Evolutionary conservation across 768 basidiomycete genomes (phyloP).

Genomic region (Cystobasidium tubakii): DNA sequence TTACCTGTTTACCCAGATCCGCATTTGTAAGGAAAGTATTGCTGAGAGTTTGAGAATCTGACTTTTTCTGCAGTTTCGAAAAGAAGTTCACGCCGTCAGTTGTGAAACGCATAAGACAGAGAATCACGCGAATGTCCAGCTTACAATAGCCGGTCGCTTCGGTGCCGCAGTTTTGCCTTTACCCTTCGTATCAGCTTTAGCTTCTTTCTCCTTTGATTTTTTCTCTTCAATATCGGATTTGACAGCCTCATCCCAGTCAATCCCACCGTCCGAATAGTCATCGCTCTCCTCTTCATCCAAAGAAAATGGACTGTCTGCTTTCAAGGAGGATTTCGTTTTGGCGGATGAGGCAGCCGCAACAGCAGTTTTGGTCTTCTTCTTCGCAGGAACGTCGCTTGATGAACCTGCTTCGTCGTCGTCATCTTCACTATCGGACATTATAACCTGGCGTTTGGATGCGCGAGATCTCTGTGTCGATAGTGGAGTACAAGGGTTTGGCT

Average conservation of each 20-base stretch:
- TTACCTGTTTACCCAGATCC: slow-evolving; percentile 60
- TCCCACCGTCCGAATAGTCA: slow-evolving; percentile 7
- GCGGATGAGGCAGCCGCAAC: neutral
- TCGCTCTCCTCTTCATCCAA: slow-evolving; percentile 20
- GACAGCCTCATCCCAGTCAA: slow-evolving; percentile 29
- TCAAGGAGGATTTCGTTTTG: neutral
- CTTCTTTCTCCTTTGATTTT: neutral
- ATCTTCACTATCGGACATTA: slow-evolving; percentile 23
- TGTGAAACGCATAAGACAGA: neutral
- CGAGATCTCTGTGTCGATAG: neutral
- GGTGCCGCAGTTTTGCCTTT: neutral
- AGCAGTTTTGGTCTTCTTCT: slow-evolving; percentile 26
- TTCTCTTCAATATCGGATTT: neutral
- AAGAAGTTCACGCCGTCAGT: slow-evolving; percentile 48
- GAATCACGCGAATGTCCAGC: too few relatives aligned
- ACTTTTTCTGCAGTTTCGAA: slow-evolving; percentile 40
- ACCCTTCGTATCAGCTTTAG: neutral
- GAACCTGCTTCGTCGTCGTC: slow-evolving; percentile 15
- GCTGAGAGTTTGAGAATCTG: slow-evolving; percentile 55
- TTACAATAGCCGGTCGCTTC: neutral
- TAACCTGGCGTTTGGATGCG: slow-evolving; percentile 7
- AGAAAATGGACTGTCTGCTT: slow-evolving; percentile 8
- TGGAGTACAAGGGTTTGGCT: neutral
- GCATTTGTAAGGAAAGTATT: neutral
- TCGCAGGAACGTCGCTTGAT: slow-evolving; percentile 11